Percentiles rank a stretch among this genome's conserved stretches.
Evolutionary conservation across 2,329 filamentous ascomycete genomes (phyloP).

Genomic region (Pezicula neosporulosa): DNA sequence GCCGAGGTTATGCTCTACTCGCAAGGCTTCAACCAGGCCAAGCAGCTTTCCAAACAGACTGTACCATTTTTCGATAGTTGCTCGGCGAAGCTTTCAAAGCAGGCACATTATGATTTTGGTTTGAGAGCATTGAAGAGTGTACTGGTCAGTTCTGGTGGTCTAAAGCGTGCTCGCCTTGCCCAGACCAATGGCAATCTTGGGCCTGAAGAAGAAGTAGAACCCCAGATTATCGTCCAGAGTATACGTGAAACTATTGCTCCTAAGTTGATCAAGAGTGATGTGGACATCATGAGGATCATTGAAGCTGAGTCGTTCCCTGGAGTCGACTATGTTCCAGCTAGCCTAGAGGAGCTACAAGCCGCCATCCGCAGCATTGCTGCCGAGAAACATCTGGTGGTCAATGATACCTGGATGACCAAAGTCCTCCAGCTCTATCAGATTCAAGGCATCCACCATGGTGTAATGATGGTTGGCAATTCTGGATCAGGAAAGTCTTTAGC

Average conservation of each 20-base stretch:
- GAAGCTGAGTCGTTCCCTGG: slow-evolving; percentile 87
- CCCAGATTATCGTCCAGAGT: slow-evolving; percentile 98
- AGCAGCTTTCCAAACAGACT: slow-evolving; percentile 87
- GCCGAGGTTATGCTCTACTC: slow-evolving; percentile 99
- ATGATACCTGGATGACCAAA: slow-evolving; percentile 96
- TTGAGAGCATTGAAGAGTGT: slow-evolving; percentile 98
- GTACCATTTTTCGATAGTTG: slow-evolving; percentile 99
- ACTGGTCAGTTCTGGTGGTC: slow-evolving; percentile 90
- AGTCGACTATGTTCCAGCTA: slow-evolving; percentile 87
- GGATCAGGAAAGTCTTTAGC: slow-evolving; percentile 96
- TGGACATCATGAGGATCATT: slow-evolving; percentile 80
- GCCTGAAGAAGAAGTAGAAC: slow-evolving; percentile 75
- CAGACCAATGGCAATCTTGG: slow-evolving; percentile 52
- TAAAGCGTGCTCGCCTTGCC: slow-evolving; percentile 81
- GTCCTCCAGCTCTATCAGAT: slow-evolving; percentile 97
- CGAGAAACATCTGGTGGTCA: slow-evolving; percentile 85
- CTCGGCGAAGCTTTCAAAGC: slow-evolving; percentile 76
- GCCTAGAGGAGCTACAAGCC: slow-evolving; percentile 72
- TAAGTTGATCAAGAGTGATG: slow-evolving; percentile 91
- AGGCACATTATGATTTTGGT: slow-evolving; percentile 98
- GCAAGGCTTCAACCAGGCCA: slow-evolving; percentile 96
- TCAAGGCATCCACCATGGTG: slow-evolving; percentile 95
- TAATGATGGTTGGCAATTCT: slow-evolving; percentile 99
- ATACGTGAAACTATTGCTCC: slow-evolving; percentile 97
- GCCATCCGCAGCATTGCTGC: slow-evolving; percentile 80